Conservation (phyloP, 2,329 filamentous ascomycete species). For the Microdochium paspali region DNA sequence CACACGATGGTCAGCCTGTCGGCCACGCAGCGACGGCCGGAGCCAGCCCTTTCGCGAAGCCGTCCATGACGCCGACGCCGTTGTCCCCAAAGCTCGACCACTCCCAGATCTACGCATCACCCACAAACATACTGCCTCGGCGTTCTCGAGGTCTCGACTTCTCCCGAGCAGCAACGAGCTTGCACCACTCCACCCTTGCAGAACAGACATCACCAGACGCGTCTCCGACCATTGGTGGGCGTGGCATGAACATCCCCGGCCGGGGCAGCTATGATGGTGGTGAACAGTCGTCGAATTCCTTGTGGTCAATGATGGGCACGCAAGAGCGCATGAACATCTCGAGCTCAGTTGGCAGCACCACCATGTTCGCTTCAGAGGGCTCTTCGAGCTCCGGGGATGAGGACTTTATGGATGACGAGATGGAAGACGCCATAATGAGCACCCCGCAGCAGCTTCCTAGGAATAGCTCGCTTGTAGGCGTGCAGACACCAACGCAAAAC, state of each 20-base stretch:
- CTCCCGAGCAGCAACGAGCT: constrained; percentile 81
- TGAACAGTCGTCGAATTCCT: constrained; percentile 59
- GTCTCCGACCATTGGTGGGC: constrained; percentile 71
- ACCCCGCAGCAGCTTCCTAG: constrained; percentile 67
- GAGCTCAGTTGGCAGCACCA: constrained; percentile 69
- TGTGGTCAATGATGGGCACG: constrained; percentile 63
- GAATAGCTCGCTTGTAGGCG: constrained; percentile 35
- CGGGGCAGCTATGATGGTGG: constrained; percentile 37
- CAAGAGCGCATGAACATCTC: constrained; percentile 65
- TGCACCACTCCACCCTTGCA: constrained; percentile 91
- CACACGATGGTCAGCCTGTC: constrained; percentile 31
- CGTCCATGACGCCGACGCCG: constrained; percentile 47
- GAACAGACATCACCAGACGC: constrained; percentile 83
- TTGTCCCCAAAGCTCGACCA: constrained; percentile 81
- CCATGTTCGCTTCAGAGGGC: constrained; percentile 67
- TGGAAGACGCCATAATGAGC: constrained; percentile 70
- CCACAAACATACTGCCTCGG: constrained; percentile 78
- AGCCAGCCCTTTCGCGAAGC: constrained; percentile 20
- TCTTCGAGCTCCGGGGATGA: constrained; percentile 67
- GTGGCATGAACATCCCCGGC: constrained; percentile 52
- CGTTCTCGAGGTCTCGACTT: constrained; percentile 89
- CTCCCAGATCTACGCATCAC: constrained; percentile 76
- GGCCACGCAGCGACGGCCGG: constrained; percentile 15
- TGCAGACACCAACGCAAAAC: constrained; percentile 32
- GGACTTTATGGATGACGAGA: constrained; percentile 62